Evolutionary conservation across 306 rosid species (phyloP), one percentile per base, ranked within the genome.

Genomic region (Sicyos baderoa): DNA sequence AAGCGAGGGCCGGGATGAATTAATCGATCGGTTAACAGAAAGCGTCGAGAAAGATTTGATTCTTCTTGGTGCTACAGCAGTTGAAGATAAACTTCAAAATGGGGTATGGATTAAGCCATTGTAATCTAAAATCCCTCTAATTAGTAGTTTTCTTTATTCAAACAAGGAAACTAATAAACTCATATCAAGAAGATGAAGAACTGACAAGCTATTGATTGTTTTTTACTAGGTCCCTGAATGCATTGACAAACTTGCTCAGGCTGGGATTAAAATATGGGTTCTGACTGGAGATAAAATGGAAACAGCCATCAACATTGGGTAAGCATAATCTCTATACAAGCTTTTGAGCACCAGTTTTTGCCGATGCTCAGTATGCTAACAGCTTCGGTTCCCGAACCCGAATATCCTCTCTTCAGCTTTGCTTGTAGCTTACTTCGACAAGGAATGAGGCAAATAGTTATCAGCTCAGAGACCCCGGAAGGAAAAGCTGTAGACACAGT

Each of bases 251-350:
- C 91, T 94, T 78, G 99, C 99, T 40, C 99, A 90, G 81, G 99
- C 99, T 64, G 99, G 99, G 76, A 94, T 94, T 60, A 94, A 94
- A 81, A 78, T 94, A 64, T 94, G 99, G 99, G 99, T 94, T 74
- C 80, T 94, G 86, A 94, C 99, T 47, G 99, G 99, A 62, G 99
- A 94, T 80, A 94, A 94, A 86, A 94, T 94, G 99, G 99, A 94
- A 80, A 94, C 97, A 27, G 99, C 99, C 45, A 94, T 94, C 81
- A 90, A 94, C 70, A 94, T 94, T 48, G 99, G 99, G 99, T 85
- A 81, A 73, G 44, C 60, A 54, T 32, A 37, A 7, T 10, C 7
- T 10, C 7, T 12, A 10, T 37, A 13, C 59, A 75, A 48, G 37
- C 6, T 69, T 52, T 29, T 51, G 3, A 13, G 49, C 49, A n/a